Percentiles rank a stretch among this genome's conserved stretches.
Conservation (phyloP, 2,329 filamentous ascomycete species). For the Stemphylium lycopersici region DNA sequence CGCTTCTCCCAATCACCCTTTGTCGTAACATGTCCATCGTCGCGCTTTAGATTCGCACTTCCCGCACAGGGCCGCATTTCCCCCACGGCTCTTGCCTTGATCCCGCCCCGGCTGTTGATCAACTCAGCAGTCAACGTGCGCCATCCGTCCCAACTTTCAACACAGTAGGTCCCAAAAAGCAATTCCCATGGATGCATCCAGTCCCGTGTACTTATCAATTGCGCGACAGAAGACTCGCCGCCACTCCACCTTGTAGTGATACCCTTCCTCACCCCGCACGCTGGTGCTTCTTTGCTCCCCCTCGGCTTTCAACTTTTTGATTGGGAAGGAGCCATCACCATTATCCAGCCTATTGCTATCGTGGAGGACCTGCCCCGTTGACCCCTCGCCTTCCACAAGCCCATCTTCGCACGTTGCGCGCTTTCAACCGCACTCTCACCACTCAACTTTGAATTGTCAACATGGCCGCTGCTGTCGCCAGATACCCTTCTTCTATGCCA, state of each 20-base stretch:
- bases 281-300: slow-evolving; percentile 7
- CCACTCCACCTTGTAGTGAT: slow-evolving; percentile 22
- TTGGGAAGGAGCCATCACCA: slow-evolving; percentile 18
- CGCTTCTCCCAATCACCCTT: slow-evolving; percentile 5
- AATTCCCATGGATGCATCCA: background rate
- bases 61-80: slow-evolving; percentile 18
- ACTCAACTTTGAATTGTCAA: slow-evolving; percentile 19
- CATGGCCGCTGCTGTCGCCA: slow-evolving; percentile 54
- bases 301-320: slow-evolving; percentile 14
- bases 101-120: slow-evolving; percentile 30
- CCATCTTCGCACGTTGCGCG: slow-evolving; percentile 31
- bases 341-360: slow-evolving; percentile 12
- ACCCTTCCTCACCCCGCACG: slow-evolving; percentile 20
- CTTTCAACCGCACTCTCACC: slow-evolving; percentile 29
- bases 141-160: slow-evolving; percentile 10
- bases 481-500: slow-evolving; percentile 45
- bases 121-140: slow-evolving; percentile 22
- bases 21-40: slow-evolving; percentile 20
- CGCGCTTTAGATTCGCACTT: slow-evolving; percentile 35
- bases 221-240: slow-evolving; percentile 17
- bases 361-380: slow-evolving; percentile 5
- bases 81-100: slow-evolving; percentile 17
- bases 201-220: slow-evolving; percentile 22
- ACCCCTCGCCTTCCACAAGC: slow-evolving; percentile 11
- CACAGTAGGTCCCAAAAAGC: slow-evolving; percentile 15